Conservation (phyloP, 371 early-diverging fungal genomes). For the Chytridiales sp. region DNA sequence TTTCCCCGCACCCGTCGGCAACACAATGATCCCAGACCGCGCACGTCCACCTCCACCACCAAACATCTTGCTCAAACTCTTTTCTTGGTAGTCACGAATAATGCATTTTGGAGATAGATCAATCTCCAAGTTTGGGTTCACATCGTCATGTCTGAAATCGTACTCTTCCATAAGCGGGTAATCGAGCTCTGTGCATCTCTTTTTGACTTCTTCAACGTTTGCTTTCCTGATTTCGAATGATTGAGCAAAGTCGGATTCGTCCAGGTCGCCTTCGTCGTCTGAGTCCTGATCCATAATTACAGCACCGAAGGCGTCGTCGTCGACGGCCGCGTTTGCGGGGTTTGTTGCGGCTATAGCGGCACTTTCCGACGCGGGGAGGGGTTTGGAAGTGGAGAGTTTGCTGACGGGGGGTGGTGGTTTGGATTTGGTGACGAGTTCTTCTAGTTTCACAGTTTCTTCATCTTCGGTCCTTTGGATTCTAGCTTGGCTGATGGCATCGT, state of each 20-base stretch:
- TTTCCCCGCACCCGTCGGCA: constrained; percentile 99
- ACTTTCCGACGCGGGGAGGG: constrained; percentile 2
- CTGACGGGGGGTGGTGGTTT: not conserved
- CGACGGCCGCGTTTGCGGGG: constrained; percentile 13
- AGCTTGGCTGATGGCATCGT: constrained; percentile 69
- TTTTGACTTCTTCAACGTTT: constrained; percentile 87
- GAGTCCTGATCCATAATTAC: constrained; percentile 20
- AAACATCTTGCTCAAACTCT: constrained; percentile 99
- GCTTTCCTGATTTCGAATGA: constrained; percentile 83
- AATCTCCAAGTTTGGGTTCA: constrained; percentile 87
- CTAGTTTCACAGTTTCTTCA: no score
- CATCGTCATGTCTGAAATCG: constrained; percentile 94
- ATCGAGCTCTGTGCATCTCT: constrained; percentile 94
- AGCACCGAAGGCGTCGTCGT: constrained; percentile 24
- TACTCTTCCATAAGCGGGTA: constrained; percentile 99
- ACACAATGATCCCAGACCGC: constrained; percentile 97
- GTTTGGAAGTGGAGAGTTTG: constrained; percentile 18
- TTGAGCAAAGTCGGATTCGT: constrained; percentile 53
- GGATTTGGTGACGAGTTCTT: constrained; percentile 56
- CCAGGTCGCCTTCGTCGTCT: constrained; percentile 24
- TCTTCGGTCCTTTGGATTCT: constrained; percentile 46
- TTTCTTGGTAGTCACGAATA: constrained; percentile 99
- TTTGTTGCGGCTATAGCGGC: constrained; percentile 6
- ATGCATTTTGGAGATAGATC: constrained; percentile 94
- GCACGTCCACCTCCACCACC: constrained; percentile 84